phyloP scores from a whole-genome alignment of 163 green algal species.

The Scenedesmus sp. region DNA sequence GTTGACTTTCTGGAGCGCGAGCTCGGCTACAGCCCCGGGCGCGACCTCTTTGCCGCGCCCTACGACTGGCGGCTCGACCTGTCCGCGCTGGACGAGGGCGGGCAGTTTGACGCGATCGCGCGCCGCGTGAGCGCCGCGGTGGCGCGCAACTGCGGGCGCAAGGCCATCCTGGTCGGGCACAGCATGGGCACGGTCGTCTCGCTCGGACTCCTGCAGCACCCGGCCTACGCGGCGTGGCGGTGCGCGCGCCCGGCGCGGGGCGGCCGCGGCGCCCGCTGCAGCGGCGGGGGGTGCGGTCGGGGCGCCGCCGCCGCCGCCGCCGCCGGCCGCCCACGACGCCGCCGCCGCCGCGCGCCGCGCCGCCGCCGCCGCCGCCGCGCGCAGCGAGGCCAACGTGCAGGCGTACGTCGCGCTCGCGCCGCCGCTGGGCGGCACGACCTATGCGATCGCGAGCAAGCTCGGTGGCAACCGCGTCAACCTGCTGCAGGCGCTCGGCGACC shows the following conservation, averaged over 20 bases:
- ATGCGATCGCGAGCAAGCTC: constrained; percentile 40
- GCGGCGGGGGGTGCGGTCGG: neutral
- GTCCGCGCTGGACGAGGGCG: neutral
- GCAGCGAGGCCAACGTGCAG: constrained; percentile 15
- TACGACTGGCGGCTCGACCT: constrained; percentile 39
- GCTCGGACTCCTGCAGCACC: constrained; percentile 19
- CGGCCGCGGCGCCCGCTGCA: neutral
- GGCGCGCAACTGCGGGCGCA: neutral
- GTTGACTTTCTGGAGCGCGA: constrained; percentile 12
- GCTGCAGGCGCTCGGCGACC: constrained; percentile 12
- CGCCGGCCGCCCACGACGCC: neutral
- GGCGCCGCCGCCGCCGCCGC: too few species aligned
- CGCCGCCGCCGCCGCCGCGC: neutral
- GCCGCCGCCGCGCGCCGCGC: neutral
- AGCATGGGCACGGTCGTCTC: constrained; percentile 35
- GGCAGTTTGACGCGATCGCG: constrained; percentile 26
- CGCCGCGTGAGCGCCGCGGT: neutral
- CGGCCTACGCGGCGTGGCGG: constrained; percentile 1
- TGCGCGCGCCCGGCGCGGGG: neutral
- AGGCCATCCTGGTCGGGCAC: constrained; percentile 22
- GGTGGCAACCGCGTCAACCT: constrained; percentile 31
- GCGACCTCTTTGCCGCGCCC: constrained; percentile 29
- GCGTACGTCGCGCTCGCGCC: constrained; percentile 26
- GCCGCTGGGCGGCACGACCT: constrained; percentile 29
- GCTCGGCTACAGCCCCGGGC: constrained; percentile 10